phyloP scores from a whole-genome alignment of 352 stramenopile species.

The Globisporangium sylvaticum region DNA sequence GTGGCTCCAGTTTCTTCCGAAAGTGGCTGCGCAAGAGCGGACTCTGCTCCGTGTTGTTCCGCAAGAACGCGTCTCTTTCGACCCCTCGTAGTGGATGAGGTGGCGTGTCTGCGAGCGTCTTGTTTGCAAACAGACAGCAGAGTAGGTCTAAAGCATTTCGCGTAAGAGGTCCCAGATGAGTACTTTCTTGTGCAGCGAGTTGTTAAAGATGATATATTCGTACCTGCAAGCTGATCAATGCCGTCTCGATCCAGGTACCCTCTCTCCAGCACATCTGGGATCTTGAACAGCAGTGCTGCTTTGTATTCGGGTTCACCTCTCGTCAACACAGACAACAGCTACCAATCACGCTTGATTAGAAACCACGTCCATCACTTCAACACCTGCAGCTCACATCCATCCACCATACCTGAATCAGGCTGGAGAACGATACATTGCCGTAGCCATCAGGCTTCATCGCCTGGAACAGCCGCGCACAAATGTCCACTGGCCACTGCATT shows the following conservation, averaged over 20 bases:
- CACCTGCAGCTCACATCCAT: neutral
- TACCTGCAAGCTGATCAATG: slow-evolving; percentile 49
- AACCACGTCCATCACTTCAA: neutral
- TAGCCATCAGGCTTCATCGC: slow-evolving; percentile 51
- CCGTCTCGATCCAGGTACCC: slow-evolving; percentile 31
- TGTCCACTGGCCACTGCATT: slow-evolving; percentile 42
- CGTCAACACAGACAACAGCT: slow-evolving; percentile 42
- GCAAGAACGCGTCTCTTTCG: slow-evolving; percentile 11
- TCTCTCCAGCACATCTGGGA: slow-evolving; percentile 25
- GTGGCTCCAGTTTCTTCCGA: slow-evolving; percentile 30
- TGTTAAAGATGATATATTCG: neutral
- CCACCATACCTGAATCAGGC: slow-evolving; percentile 46
- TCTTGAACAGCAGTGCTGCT: slow-evolving; percentile 46
- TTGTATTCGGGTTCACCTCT: slow-evolving; percentile 46
- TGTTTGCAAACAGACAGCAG: slow-evolving; percentile 43
- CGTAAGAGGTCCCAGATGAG: neutral
- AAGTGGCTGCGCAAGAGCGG: slow-evolving; percentile 49
- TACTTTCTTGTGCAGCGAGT: too few relatives aligned
- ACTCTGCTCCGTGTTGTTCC: slow-evolving; percentile 24
- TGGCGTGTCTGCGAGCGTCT: slow-evolving; percentile 21
- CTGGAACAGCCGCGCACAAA: slow-evolving; percentile 37
- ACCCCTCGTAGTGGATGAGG: slow-evolving; percentile 1
- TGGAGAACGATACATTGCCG: slow-evolving; percentile 61
- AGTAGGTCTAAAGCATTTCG: slow-evolving; percentile 30
- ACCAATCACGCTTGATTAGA: slow-evolving; percentile 2